A percentile compares a stretch with the other conserved stretches of the same genome.
Conservation (phyloP, 768 basidiomycete genomes). For the Mycena alexandri region DNA sequence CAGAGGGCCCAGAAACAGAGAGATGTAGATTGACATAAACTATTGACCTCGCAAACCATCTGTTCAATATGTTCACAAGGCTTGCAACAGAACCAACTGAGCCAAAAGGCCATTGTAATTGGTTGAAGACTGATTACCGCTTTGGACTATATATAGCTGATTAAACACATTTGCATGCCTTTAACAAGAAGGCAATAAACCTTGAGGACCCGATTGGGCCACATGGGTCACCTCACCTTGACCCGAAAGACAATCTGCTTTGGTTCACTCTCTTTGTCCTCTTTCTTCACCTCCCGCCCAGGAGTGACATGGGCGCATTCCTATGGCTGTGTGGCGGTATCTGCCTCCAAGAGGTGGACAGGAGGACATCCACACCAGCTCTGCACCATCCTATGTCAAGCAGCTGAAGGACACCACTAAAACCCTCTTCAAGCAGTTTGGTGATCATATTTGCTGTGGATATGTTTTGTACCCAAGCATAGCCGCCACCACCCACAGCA, state of each 20-base stretch:
- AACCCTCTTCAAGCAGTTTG: not conserved
- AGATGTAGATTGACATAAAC: too few relatives aligned
- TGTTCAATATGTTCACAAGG: too few relatives aligned
- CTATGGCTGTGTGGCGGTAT: not conserved
- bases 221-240: not conserved
- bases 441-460: not conserved
- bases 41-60: too few relatives aligned
- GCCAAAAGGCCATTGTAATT: too few relatives aligned
- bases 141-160: too few relatives aligned
- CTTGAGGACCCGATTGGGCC: not conserved
- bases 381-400: not conserved
- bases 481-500: not conserved
- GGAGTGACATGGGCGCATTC: slow-evolving; percentile 12
- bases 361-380: slow-evolving; percentile 5
- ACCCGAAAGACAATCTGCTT: not conserved
- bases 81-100: too few relatives aligned
- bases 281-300: not conserved
- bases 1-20: too few relatives aligned
- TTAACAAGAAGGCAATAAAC: too few relatives aligned
- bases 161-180: too few relatives aligned
- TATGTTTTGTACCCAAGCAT: slow-evolving; percentile 13
- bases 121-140: too few relatives aligned
- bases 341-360: not conserved
- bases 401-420: not conserved
- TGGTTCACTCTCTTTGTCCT: slow-evolving; percentile 1